A percentile compares a stretch with the other conserved stretches of the same genome.
Evolutionary conservation across 129 eudicot species (phyloP).

Genomic region (Tagetes patula): DNA sequence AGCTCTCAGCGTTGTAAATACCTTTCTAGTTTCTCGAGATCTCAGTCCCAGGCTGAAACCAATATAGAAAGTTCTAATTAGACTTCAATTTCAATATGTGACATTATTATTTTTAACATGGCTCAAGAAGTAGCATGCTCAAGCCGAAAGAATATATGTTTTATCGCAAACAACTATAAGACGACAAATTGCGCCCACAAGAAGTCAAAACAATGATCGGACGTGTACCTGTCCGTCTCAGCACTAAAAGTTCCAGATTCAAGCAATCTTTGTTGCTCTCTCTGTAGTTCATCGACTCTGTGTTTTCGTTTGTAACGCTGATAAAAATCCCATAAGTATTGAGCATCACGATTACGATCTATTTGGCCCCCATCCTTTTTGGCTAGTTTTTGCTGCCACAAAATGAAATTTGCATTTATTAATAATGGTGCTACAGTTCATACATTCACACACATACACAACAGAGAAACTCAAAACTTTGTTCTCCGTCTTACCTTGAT

Average conservation of each 20-base stretch:
- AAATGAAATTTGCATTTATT: neutral
- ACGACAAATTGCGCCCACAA: neutral
- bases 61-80: conserved; percentile 10
- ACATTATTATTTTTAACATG: conserved; percentile 14
- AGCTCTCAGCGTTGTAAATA: conserved; percentile 87
- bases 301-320: conserved; percentile 69
- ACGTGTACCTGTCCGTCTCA: conserved; percentile 67
- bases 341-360: conserved; percentile 81
- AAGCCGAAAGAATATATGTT: conserved; percentile 5
- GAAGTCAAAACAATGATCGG: neutral
- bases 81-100: conserved; percentile 12
- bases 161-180: neutral
- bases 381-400: conserved; percentile 88
- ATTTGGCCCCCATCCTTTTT: conserved; percentile 72
- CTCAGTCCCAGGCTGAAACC: conserved; percentile 60
- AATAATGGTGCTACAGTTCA: neutral
- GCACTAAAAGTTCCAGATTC: conserved; percentile 83
- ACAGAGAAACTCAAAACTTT: conserved; percentile 10
- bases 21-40: conserved; percentile 61
- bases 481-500: conserved; percentile 62
- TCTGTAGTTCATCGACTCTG: conserved; percentile 79
- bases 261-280: conserved; percentile 70
- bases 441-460: conserved; percentile 11
- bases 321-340: conserved; percentile 84
- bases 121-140: conserved; percentile 16